Percentiles rank a stretch among this genome's conserved stretches.
phyloP scores from a whole-genome alignment of 2,329 filamentous ascomycete genomes.

The Phoma sp. region DNA sequence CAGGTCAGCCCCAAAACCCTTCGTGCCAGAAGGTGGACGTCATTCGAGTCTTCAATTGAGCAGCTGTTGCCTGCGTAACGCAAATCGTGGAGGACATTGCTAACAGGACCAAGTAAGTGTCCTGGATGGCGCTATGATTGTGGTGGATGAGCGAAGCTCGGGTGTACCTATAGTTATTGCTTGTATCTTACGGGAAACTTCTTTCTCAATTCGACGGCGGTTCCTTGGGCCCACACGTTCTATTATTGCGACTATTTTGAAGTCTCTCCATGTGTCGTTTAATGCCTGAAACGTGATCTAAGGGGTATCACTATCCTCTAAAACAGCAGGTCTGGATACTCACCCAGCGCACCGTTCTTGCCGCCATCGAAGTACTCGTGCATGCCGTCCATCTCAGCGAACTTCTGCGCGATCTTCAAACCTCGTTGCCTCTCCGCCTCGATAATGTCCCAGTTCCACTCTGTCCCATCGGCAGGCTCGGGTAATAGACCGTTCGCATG shows the following conservation, averaged over 20 bases:
- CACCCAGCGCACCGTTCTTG: conserved; percentile 52
- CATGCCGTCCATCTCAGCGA: conserved; percentile 60
- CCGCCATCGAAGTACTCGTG: conserved; percentile 58
- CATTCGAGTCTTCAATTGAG: conserved; percentile 32
- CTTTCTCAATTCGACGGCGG: background rate
- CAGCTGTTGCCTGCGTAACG: background rate
- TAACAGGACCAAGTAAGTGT: background rate
- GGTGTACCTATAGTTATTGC: background rate
- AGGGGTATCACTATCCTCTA: conserved; percentile 13
- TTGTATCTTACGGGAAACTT: background rate
- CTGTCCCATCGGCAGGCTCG: conserved; percentile 42
- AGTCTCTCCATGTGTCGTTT: background rate
- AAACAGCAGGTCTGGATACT: conserved; percentile 49
- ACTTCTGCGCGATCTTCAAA: conserved; percentile 61
- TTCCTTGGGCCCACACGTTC: background rate
- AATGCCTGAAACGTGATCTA: background rate
- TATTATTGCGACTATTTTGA: background rate
- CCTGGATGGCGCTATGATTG: background rate
- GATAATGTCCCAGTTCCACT: conserved; percentile 67
- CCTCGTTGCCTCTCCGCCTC: conserved; percentile 64
- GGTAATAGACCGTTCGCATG: conserved; percentile 29
- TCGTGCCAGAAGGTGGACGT: conserved; percentile 52
- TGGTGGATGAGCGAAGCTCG: background rate
- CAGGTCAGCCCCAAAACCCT: conserved; percentile 50
- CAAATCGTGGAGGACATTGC: background rate